These are phyloP conservation scores for Platanus orientalis DNA, from an alignment of 164 flowering plant species.

Conservation along the genomic window DNA sequence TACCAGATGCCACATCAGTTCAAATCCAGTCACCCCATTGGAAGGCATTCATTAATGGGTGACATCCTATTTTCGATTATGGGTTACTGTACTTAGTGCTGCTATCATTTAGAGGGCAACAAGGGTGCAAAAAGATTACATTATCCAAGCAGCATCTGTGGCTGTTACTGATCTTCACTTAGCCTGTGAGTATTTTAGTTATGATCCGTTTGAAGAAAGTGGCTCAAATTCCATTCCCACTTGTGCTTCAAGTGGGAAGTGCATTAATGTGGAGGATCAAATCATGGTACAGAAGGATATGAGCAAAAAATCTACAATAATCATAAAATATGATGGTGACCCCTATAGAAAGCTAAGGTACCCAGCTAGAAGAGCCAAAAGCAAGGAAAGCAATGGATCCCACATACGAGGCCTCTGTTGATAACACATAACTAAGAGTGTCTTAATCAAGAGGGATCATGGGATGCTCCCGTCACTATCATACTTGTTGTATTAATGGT, in stretches of 20 bases:
- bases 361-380: too few species aligned
- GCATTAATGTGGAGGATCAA: too few species aligned
- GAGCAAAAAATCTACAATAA: too few species aligned
- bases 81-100: constrained; percentile 8
- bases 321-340: too few species aligned
- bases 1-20: constrained; percentile 1
- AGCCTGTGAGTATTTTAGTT: not conserved
- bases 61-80: not conserved
- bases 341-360: too few species aligned
- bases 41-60: constrained; percentile 2
- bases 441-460: too few species aligned
- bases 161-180: not conserved
- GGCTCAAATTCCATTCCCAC: not conserved
- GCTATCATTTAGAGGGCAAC: not conserved
- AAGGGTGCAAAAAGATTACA: not conserved
- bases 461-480: too few species aligned
- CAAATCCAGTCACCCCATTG: constrained; percentile 1
- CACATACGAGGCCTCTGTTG: too few species aligned
- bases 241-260: constrained; percentile 1
- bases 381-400: too few species aligned
- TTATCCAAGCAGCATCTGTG: not conserved
- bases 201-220: constrained; percentile 3
- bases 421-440: too few species aligned
- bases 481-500: too few species aligned
- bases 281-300: too few species aligned